Percentiles rank a stretch among this genome's conserved stretches.
These are phyloP conservation scores for Calophaca sinica DNA, from an alignment of 306 rosid species.

Conservation along the genomic window DNA sequence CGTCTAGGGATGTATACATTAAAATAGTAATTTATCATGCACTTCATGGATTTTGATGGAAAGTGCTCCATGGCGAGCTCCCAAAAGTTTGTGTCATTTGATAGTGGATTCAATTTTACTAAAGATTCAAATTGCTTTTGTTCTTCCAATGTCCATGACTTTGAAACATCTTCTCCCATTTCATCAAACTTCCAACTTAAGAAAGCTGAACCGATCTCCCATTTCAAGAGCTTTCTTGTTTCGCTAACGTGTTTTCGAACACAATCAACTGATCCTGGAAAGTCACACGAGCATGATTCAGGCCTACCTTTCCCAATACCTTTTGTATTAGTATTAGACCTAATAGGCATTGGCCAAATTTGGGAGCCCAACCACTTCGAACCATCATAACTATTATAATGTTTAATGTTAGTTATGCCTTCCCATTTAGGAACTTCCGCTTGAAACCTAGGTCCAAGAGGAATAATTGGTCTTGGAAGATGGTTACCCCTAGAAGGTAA, in stretches of 20 bases:
- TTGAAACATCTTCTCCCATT: constrained; percentile 50
- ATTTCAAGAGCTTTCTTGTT: constrained; percentile 39
- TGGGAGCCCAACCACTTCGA: constrained; percentile 49
- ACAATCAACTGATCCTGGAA: constrained; percentile 47
- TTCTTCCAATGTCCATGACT: constrained; percentile 50
- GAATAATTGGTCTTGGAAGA: constrained; percentile 43
- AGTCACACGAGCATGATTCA: constrained; percentile 42
- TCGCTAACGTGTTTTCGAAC: constrained; percentile 39
- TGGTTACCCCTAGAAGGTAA: neutral
- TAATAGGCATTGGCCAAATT: constrained; percentile 42
- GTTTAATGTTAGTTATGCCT: neutral
- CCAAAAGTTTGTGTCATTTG: constrained; percentile 46
- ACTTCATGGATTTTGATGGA: constrained; percentile 48
- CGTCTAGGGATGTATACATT: constrained; percentile 49
- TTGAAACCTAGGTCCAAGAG: constrained; percentile 61
- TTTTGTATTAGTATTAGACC: neutral
- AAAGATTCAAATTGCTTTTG: constrained; percentile 42
- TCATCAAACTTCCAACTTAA: constrained; percentile 54
- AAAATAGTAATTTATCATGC: constrained; percentile 48
- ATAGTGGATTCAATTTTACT: neutral
- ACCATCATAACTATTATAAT: constrained; percentile 8
- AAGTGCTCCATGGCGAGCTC: constrained; percentile 41
- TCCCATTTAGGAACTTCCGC: constrained; percentile 53
- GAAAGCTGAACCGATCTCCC: constrained; percentile 46
- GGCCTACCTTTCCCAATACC: constrained; percentile 45